phyloP scores from a whole-genome alignment of 176 grass and related monocot species.

The Cocos nucifera region DNA sequence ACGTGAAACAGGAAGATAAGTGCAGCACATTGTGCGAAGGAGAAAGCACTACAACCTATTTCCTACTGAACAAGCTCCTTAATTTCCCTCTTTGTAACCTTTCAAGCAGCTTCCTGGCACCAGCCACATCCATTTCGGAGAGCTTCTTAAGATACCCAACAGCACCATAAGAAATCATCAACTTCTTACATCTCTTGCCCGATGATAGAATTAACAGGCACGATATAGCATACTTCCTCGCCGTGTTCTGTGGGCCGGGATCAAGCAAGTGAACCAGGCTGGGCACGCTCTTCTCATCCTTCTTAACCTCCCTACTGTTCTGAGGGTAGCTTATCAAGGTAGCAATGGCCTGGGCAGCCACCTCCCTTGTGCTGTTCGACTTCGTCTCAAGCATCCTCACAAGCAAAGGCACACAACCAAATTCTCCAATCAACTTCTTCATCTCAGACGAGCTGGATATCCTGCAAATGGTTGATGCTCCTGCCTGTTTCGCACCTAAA shows the following conservation, averaged over 20 bases:
- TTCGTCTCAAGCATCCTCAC: constrained; percentile 81
- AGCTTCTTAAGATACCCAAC: constrained; percentile 99
- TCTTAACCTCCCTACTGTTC: constrained; percentile 67
- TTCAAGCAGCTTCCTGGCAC: constrained; percentile 84
- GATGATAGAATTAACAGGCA: constrained; percentile 56
- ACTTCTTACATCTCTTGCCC: constrained; percentile 75
- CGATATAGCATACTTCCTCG: constrained; percentile 92
- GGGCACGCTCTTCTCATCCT: constrained; percentile 92
- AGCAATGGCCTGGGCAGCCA: constrained; percentile 71
- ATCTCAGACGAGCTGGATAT: constrained; percentile 59
- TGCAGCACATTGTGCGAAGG: constrained; percentile 1
- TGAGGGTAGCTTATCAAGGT: constrained; percentile 55
- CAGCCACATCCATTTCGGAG: constrained; percentile 71
- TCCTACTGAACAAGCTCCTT: constrained; percentile 63
- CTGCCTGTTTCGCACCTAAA: constrained; percentile 65
- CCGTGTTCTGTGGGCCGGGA: constrained; percentile 75
- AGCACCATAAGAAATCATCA: constrained; percentile 87
- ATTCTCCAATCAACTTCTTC: constrained; percentile 71
- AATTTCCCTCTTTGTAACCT: constrained; percentile 71
- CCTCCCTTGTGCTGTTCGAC: constrained; percentile 55
- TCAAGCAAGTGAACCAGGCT: constrained; percentile 95
- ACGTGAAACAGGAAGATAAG: constrained; percentile 48
- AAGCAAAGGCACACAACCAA: constrained; percentile 61
- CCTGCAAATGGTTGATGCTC: constrained; percentile 53
- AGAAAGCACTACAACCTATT: constrained; percentile 26